Evolutionary conservation across 2,329 filamentous ascomycete genomes (phyloP).

Genomic region (Pyricularia sp.): DNA sequence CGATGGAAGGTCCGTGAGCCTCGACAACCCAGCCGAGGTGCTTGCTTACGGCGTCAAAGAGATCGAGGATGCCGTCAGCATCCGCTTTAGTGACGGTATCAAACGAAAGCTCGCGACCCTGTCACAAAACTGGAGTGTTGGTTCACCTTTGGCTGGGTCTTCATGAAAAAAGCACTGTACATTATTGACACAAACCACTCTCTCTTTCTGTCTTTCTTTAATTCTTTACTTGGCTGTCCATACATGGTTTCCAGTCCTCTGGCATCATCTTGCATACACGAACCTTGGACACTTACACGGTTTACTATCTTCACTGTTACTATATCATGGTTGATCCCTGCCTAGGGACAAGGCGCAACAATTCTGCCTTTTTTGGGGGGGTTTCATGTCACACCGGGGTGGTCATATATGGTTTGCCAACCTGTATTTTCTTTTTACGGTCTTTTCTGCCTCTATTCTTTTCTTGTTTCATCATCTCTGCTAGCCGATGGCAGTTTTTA

Average conservation of each 20-base stretch:
- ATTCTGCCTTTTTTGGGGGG: not conserved
- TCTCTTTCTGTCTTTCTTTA: not conserved
- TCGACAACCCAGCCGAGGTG: slow-evolving; percentile 28
- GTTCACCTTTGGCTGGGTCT: slow-evolving; percentile 12
- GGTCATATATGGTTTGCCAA: not conserved
- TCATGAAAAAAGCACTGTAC: not conserved
- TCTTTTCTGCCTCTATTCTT: not conserved
- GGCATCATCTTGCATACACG: not conserved
- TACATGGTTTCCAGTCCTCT: not conserved
- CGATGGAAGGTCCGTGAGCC: slow-evolving; percentile 22
- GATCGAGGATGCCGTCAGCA: slow-evolving; percentile 29
- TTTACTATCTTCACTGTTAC: not conserved
- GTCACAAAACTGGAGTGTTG: slow-evolving; percentile 27
- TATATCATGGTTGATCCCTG: not conserved
- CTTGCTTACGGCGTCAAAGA: slow-evolving; percentile 29
- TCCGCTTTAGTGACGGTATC: slow-evolving; percentile 34
- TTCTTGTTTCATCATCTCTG: not conserved
- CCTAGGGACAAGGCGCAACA: not conserved
- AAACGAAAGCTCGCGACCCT: slow-evolving; percentile 30
- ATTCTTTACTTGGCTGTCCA: not conserved
- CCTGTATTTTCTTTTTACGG: not conserved
- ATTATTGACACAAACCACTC: not conserved
- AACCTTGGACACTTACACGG: not conserved
- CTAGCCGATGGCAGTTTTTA: not conserved
- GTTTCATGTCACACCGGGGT: not conserved